Percentiles rank a stretch among this genome's conserved stretches.
Evolutionary conservation across 441 rosid genomes (phyloP).

Genomic region (Isatis lusitanica): DNA sequence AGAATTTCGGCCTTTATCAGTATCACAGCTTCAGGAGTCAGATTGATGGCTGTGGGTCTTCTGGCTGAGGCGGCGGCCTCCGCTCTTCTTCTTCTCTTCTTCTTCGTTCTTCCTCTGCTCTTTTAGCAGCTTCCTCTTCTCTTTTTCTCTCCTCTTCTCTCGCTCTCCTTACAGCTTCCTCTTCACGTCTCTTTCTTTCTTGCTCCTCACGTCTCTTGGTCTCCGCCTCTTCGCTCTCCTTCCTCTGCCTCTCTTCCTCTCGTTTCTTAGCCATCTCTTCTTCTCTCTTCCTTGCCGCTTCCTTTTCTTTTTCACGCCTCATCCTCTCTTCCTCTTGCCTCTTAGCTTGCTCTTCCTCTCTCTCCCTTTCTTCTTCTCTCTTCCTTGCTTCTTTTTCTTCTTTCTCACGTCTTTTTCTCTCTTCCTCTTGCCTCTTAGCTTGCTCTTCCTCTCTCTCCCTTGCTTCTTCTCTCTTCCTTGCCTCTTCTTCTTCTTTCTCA

Average conservation of each 20-base stretch:
- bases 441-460: neutral
- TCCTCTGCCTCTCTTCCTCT: no score
- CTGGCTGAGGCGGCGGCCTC: conserved; percentile 14
- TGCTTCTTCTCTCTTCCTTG: conserved; percentile 6
- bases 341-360: neutral
- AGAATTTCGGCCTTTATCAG: neutral
- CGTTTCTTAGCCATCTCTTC: no score
- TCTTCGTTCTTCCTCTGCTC: conserved; percentile 27
- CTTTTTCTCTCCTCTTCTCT: conserved; percentile 7
- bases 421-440: conserved; percentile 7
- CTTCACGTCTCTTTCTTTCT: neutral
- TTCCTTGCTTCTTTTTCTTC: neutral
- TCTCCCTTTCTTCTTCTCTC: conserved; percentile 3
- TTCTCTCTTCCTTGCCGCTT: no score
- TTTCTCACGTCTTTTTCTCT: conserved; percentile 13
- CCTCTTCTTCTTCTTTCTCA: conserved; percentile 2
- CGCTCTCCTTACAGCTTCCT: neutral
- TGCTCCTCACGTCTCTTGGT: conserved; percentile 21
- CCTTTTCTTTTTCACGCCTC: no score
- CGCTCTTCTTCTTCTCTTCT: conserved; percentile 14
- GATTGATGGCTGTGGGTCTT: no score
- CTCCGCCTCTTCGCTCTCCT: neutral
- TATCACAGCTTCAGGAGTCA: neutral
- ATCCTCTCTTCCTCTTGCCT: conserved; percentile 21
- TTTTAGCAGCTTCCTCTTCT: conserved; percentile 23